Conservation (phyloP, 2,329 filamentous ascomycete species). For the Hypoxylon sp. region DNA sequence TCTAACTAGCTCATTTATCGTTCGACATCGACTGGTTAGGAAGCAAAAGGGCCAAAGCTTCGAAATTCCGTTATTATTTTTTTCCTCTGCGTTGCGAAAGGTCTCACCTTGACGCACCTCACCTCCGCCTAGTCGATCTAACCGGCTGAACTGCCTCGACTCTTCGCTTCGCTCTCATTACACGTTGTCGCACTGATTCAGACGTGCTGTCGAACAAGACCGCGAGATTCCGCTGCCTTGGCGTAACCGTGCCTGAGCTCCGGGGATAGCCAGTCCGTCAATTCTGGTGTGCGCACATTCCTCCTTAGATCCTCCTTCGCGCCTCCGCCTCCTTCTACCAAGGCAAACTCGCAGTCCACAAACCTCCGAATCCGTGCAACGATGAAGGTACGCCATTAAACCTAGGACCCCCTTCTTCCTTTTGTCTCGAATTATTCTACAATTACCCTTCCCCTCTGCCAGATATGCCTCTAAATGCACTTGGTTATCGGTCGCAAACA, state of each 20-base stretch:
- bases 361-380: constrained; percentile 51
- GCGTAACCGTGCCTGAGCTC: constrained; percentile 50
- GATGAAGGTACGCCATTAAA: constrained; percentile 57
- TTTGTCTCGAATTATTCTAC: constrained; percentile 36
- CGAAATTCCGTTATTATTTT: constrained; percentile 35
- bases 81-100: constrained; percentile 44
- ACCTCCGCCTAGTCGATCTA: constrained; percentile 34
- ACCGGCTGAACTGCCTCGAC: constrained; percentile 44
- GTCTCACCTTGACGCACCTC: constrained; percentile 51
- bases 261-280: constrained; percentile 45
- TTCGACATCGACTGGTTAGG: constrained; percentile 38
- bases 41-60: constrained; percentile 33
- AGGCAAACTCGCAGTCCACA: constrained; percentile 41
- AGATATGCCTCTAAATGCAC: constrained; percentile 40
- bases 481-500: constrained; percentile 41
- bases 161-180: constrained; percentile 47
- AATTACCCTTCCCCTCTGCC: constrained; percentile 30
- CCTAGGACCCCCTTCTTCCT: constrained; percentile 38
- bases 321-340: constrained; percentile 38
- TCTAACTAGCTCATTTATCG: constrained; percentile 25
- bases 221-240: constrained; percentile 48
- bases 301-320: constrained; percentile 43
- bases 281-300: constrained; percentile 47
- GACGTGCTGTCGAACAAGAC: constrained; percentile 51
- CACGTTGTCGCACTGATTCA: constrained; percentile 54